Percentiles rank a stretch among this genome's conserved stretches.
Conservation (phyloP, 2,329 filamentous ascomycete species). For the Diaporthe capsici region DNA sequence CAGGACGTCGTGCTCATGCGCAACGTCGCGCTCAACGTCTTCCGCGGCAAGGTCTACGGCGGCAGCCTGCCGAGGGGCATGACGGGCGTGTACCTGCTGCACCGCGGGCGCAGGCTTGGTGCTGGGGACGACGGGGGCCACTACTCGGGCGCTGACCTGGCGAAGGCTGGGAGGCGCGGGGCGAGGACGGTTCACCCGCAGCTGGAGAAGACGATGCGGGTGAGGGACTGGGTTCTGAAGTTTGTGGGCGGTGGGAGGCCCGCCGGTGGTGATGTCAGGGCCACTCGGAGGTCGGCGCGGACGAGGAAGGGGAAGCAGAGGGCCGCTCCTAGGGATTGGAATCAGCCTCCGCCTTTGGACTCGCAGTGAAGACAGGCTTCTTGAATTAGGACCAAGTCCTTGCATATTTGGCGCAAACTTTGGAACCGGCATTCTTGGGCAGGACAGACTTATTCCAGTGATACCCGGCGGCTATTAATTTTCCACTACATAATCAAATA, state of each 20-base stretch:
- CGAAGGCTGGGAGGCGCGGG: slow-evolving; percentile 46
- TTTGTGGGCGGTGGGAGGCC: slow-evolving; percentile 69
- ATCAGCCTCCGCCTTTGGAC: slow-evolving; percentile 40
- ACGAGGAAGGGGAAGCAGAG: slow-evolving; percentile 46
- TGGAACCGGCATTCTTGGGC: background rate
- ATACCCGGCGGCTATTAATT: background rate
- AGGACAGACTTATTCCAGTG: background rate
- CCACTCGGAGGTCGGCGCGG: slow-evolving; percentile 44
- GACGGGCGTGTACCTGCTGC: slow-evolving; percentile 78
- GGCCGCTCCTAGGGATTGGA: slow-evolving; percentile 37
- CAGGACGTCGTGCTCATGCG: slow-evolving; percentile 85
- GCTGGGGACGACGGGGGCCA: slow-evolving; percentile 67
- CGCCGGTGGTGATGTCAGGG: slow-evolving; percentile 45
- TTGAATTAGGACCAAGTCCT: background rate
- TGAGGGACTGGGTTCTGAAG: slow-evolving; percentile 80
- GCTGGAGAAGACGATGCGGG: slow-evolving; percentile 73
- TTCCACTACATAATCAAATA: background rate
- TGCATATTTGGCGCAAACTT: background rate
- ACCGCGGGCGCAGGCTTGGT: slow-evolving; percentile 64
- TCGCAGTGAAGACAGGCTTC: slow-evolving; percentile 19
- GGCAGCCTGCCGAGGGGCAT: slow-evolving; percentile 82
- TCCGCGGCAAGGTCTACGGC: slow-evolving; percentile 84
- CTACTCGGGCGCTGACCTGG: slow-evolving; percentile 68
- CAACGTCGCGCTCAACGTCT: slow-evolving; percentile 84
- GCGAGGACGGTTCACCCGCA: slow-evolving; percentile 58